Evolutionary conservation across 768 basidiomycete species (phyloP).

Genomic region (Naganishia friedmannii): DNA sequence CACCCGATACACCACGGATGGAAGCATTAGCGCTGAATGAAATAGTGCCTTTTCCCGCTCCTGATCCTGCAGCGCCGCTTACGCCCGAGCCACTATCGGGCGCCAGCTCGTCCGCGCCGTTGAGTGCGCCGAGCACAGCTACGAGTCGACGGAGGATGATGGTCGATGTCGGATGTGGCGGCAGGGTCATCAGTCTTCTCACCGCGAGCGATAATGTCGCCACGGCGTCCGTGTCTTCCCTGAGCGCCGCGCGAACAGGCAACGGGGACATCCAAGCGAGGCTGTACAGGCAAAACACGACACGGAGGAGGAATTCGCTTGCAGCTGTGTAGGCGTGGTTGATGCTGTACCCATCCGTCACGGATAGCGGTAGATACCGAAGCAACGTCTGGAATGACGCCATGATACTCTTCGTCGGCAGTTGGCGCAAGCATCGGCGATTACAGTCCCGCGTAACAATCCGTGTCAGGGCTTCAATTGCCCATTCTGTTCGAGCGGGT

Average conservation of each 20-base stretch:
- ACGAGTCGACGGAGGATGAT: slow-evolving; percentile 49
- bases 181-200: slow-evolving; percentile 28
- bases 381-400: slow-evolving; percentile 68
- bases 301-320: slow-evolving; percentile 75
- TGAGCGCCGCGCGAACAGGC: slow-evolving; percentile 67
- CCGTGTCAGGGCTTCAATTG: slow-evolving; percentile 81
- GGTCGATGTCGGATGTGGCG: slow-evolving; percentile 34
- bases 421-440: slow-evolving; percentile 66
- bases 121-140: slow-evolving; percentile 48
- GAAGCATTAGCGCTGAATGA: slow-evolving; percentile 36
- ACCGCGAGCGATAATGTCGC: slow-evolving; percentile 59
- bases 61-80: not conserved
- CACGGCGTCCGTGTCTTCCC: slow-evolving; percentile 66
- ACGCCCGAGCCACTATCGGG: not conserved
- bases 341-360: slow-evolving; percentile 62
- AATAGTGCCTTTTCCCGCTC: slow-evolving; percentile 25
- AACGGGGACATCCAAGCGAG: slow-evolving; percentile 78
- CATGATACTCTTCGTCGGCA: slow-evolving; percentile 63
- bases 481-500: slow-evolving; percentile 62
- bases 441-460: slow-evolving; percentile 74
- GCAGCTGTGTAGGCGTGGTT: slow-evolving; percentile 59
- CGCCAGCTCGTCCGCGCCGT: slow-evolving; percentile 37
- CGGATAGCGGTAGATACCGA: slow-evolving; percentile 76
- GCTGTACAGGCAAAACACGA: slow-evolving; percentile 77
- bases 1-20: slow-evolving; percentile 36